Evolutionary conservation across 352 stramenopile species (phyloP).

Genomic region (Phytophthora boehmeriae): DNA sequence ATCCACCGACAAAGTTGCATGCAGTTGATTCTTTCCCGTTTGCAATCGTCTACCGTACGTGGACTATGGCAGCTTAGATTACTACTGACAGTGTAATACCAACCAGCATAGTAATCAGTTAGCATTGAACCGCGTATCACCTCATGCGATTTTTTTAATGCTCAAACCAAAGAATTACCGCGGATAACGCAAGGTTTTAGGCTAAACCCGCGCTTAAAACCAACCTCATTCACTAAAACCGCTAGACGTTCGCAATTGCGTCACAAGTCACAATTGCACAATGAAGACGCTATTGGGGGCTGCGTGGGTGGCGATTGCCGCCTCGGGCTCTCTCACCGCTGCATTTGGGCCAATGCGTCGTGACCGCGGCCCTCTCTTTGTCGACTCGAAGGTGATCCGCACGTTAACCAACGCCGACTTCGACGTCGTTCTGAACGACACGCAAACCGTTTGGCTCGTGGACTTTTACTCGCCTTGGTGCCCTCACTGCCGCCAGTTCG

Average conservation of each 20-base stretch:
- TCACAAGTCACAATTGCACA: neutral
- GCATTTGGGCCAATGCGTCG: constrained; percentile 6
- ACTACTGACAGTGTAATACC: too few species aligned
- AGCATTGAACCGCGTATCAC: too few species aligned
- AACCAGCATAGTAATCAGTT: too few species aligned
- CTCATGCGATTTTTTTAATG: too few species aligned
- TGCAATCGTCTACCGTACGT: too few species aligned
- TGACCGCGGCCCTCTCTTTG: constrained; percentile 24
- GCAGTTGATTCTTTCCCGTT: constrained; percentile 5
- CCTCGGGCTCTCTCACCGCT: constrained; percentile 4
- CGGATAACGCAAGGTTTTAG: too few species aligned
- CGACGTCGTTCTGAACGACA: constrained; percentile 46
- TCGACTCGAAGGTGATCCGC: constrained; percentile 17
- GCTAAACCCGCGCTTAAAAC: neutral
- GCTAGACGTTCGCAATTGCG: neutral
- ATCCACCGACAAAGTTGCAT: too few species aligned
- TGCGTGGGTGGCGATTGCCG: constrained; percentile 1
- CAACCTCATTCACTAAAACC: neutral
- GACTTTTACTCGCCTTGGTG: constrained; percentile 87
- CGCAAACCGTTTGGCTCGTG: constrained; percentile 67
- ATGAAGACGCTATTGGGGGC: constrained; percentile 8
- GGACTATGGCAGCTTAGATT: too few species aligned
- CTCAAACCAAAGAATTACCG: too few species aligned
- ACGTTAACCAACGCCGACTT: constrained; percentile 39
- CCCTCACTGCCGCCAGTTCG: constrained; percentile 76